These are phyloP conservation scores for Nicotiana benthamiana DNA, from an alignment of 257 asterid genomes.

Conservation along the genomic window DNA sequence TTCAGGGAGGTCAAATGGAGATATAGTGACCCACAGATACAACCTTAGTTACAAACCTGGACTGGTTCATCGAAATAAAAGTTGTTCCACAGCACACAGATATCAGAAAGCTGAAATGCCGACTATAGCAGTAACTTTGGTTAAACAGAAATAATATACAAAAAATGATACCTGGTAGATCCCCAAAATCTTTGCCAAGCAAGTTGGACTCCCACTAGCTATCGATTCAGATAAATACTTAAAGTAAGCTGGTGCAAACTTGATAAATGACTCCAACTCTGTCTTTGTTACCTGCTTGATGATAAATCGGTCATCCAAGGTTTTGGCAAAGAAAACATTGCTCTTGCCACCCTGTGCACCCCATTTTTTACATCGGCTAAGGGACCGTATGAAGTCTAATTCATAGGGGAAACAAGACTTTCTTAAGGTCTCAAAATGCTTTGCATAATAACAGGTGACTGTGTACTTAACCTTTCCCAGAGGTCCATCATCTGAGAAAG, in stretches of 20 bases:
- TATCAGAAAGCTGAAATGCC: background rate
- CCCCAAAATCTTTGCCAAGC: constrained; percentile 92
- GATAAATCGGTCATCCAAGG: constrained; percentile 88
- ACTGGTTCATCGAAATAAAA: background rate
- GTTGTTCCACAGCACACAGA: background rate
- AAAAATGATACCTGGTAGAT: constrained; percentile 73
- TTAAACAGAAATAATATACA: background rate
- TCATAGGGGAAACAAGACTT: constrained; percentile 77
- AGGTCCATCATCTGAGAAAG: constrained; percentile 53
- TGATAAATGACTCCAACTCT: constrained; percentile 89
- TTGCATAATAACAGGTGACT: constrained; percentile 75
- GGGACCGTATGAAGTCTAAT: constrained; percentile 66
- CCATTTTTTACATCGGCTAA: constrained; percentile 96
- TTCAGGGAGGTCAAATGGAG: background rate
- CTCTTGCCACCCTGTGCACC: constrained; percentile 99
- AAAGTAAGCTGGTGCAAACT: constrained; percentile 86
- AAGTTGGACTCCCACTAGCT: constrained; percentile 67
- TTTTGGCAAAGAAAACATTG: constrained; percentile 90
- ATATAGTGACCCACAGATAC: background rate
- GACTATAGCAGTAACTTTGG: background rate
- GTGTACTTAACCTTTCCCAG: constrained; percentile 70
- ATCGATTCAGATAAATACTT: constrained; percentile 75
- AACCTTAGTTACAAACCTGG: background rate
- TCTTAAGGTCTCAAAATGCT: constrained; percentile 78
- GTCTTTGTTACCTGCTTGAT: constrained; percentile 96